Conservation (phyloP, 805 yeast genomes). For the Monosporozyma yasuniensis region DNA sequence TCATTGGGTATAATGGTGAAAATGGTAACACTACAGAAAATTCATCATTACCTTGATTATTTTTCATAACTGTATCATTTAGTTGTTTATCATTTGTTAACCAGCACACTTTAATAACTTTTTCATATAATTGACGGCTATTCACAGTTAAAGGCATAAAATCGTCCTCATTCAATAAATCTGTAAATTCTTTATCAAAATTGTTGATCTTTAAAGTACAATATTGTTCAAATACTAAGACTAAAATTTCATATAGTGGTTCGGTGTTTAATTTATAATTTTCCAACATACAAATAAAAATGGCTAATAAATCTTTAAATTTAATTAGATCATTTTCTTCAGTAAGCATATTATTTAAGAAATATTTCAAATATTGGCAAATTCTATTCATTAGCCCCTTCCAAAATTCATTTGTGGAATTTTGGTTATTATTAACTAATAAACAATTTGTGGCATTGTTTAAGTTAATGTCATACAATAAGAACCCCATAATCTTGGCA, state of each 20-base stretch:
- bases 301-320: slow-evolving; percentile 57
- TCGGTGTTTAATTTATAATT: slow-evolving; percentile 53
- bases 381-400: slow-evolving; percentile 53
- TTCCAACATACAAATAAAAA: slow-evolving; percentile 68
- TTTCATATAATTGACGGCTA: slow-evolving; percentile 49
- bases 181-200: slow-evolving; percentile 53
- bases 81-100: slow-evolving; percentile 40
- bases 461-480: slow-evolving; percentile 64
- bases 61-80: slow-evolving; percentile 2
- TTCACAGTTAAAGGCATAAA: slow-evolving; percentile 78
- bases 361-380: slow-evolving; percentile 47
- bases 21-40: slow-evolving; percentile 72
- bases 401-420: slow-evolving; percentile 60
- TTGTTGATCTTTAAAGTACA: slow-evolving; percentile 46
- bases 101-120: slow-evolving; percentile 62
- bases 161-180: slow-evolving; percentile 66
- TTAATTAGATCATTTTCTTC: slow-evolving; percentile 39
- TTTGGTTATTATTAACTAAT: slow-evolving; percentile 50
- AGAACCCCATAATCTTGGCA: slow-evolving; percentile 61
- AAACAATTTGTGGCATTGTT: slow-evolving; percentile 54
- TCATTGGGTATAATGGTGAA: slow-evolving; percentile 78
- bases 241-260: slow-evolving; percentile 53
- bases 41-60: slow-evolving; percentile 13
- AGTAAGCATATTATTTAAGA: slow-evolving; percentile 35
- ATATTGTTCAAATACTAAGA: slow-evolving; percentile 49